Percentiles rank a stretch among this genome's conserved stretches.
Conservation (phyloP, 1,284 basidiomycete genomes). For the Ganoderma leucocontextum region DNA sequence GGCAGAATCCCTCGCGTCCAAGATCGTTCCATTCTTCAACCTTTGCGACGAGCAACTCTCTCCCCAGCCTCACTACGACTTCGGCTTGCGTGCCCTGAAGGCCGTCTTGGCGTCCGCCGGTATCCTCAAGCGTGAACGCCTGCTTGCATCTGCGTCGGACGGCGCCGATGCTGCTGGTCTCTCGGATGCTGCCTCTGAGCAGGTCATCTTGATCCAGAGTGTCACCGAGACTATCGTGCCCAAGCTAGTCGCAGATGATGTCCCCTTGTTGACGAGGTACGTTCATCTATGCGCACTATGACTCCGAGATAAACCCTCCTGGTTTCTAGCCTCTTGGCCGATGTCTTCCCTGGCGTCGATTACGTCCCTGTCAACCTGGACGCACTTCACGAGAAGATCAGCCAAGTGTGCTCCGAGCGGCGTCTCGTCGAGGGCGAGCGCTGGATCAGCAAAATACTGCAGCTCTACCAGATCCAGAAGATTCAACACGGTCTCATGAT, state of each 20-base stretch:
- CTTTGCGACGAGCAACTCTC: conserved; percentile 97
- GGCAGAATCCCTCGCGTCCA: conserved; percentile 94
- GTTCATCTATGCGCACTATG: conserved; percentile 31
- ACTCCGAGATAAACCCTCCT: conserved; percentile 11
- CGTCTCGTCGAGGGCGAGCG: conserved; percentile 87
- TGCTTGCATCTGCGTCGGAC: conserved; percentile 60
- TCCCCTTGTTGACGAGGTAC: conserved; percentile 90
- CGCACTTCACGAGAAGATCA: conserved; percentile 84
- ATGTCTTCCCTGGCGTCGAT: conserved; percentile 97
- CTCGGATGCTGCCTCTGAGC: conserved; percentile 83
- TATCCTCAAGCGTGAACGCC: conserved; percentile 93
- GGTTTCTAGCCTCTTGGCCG: conserved; percentile 82
- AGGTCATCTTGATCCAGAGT: conserved; percentile 98
- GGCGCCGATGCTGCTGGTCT: conserved; percentile 60
- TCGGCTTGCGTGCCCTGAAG: conserved; percentile 97
- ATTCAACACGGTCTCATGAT: conserved; percentile 99
- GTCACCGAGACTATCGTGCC: conserved; percentile 99
- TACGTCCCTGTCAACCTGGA: conserved; percentile 92
- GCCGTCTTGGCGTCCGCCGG: conserved; percentile 97
- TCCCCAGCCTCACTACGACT: conserved; percentile 98
- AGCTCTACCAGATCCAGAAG: conserved; percentile 99
- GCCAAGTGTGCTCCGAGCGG: conserved; percentile 87
- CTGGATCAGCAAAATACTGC: conserved; percentile 96
- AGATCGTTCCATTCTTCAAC: conserved; percentile 99
- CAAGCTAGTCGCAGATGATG: conserved; percentile 97